phyloP scores from a whole-genome alignment of 1,139 yeast species.

The Suhomyces kunorum region DNA sequence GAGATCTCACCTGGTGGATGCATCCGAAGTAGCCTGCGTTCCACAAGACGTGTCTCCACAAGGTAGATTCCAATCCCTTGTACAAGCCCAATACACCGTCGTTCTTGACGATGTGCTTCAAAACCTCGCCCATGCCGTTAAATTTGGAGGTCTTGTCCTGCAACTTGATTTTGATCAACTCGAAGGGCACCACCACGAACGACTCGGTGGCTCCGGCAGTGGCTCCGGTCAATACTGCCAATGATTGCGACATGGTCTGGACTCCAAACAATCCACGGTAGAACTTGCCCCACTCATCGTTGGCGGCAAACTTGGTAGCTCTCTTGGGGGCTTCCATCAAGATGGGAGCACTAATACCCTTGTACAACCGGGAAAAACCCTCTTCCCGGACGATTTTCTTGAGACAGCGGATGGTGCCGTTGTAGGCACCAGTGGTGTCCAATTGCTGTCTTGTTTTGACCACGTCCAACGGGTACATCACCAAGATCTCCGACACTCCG shows the following conservation, averaged over 20 bases:
- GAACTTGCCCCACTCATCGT: conserved; percentile 93
- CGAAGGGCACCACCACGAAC: conserved; percentile 95
- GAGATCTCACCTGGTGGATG: conserved; percentile 78
- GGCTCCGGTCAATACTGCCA: conserved; percentile 92
- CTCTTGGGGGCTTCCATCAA: conserved; percentile 99
- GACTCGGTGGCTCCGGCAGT: conserved; percentile 98
- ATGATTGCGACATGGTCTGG: conserved; percentile 69
- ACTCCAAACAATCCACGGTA: conserved; percentile 75
- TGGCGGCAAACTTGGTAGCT: conserved; percentile 97
- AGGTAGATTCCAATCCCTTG: conserved; percentile 93
- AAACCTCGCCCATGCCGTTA: conserved; percentile 83
- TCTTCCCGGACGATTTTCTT: conserved; percentile 81
- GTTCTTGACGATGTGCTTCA: conserved; percentile 64
- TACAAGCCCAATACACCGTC: conserved; percentile 86
- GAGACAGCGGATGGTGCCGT: conserved; percentile 82
- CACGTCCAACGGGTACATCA: conserved; percentile 97
- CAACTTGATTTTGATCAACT: conserved; percentile 79
- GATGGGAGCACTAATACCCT: conserved; percentile 94
- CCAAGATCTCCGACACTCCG: conserved; percentile 94
- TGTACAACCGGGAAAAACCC: conserved; percentile 80
- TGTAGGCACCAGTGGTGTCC: conserved; percentile 66
- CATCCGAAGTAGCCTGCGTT: conserved; percentile 98
- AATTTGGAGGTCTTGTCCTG: conserved; percentile 86
- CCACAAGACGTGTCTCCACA: conserved; percentile 97
- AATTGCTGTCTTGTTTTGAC: conserved; percentile 97